Percentiles rank a stretch among this genome's conserved stretches.
Conservation (phyloP, 768 basidiomycete species). For the Chalciporus chontae region DNA sequence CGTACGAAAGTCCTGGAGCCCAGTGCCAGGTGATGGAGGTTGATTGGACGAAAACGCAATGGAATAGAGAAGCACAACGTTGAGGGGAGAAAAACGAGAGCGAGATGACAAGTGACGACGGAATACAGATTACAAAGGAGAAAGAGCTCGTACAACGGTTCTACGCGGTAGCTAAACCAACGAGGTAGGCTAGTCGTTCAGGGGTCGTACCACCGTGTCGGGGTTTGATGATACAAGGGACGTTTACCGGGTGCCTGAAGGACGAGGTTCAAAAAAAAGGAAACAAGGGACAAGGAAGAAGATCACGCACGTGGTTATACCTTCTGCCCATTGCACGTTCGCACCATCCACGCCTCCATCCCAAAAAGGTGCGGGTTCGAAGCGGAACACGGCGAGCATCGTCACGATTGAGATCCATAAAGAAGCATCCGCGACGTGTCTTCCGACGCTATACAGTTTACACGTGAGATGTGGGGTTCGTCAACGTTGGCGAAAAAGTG, state of each 20-base stretch:
- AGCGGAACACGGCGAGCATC: conserved; percentile 16
- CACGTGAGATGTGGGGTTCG: neutral
- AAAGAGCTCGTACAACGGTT: neutral
- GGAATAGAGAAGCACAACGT: too few relatives aligned
- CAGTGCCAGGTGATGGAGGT: too few relatives aligned
- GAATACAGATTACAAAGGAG: too few relatives aligned
- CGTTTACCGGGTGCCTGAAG: conserved; percentile 11
- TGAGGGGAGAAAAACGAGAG: too few relatives aligned
- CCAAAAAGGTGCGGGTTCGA: conserved; percentile 14
- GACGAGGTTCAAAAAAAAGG: neutral
- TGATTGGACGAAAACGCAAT: too few relatives aligned
- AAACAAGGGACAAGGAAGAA: neutral
- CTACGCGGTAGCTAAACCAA: conserved; percentile 6
- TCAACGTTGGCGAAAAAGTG: too few relatives aligned
- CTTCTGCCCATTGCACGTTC: conserved; percentile 20
- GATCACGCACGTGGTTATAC: conserved; percentile 17
- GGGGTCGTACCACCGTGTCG: conserved; percentile 5
- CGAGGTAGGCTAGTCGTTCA: conserved; percentile 14
- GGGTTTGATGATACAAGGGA: conserved; percentile 10
- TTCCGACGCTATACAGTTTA: conserved; percentile 40
- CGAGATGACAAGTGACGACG: too few relatives aligned
- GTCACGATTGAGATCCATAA: conserved; percentile 29
- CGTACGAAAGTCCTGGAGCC: too few relatives aligned
- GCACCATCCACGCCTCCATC: conserved; percentile 16
- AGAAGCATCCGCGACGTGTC: conserved; percentile 39